Percentiles rank a stretch among this genome's conserved stretches.
phyloP scores from a whole-genome alignment of 345 rosid species.

The Salix koriyanagi region DNA sequence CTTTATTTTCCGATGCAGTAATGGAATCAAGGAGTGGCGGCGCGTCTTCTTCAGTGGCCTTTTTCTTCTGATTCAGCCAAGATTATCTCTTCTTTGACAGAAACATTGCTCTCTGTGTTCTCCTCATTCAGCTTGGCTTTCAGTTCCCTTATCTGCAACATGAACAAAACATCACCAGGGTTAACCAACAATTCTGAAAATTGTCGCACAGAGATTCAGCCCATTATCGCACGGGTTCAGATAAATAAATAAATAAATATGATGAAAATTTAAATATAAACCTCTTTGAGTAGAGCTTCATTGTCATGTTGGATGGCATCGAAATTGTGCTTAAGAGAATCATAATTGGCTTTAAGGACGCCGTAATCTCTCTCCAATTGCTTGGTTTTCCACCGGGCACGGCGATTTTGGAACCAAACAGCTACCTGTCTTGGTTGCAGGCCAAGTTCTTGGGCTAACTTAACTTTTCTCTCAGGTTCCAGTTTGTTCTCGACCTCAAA shows the following conservation, averaged over 20 bases:
- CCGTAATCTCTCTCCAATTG: slow-evolving; percentile 72
- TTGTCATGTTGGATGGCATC: slow-evolving; percentile 75
- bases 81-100: slow-evolving; percentile 60
- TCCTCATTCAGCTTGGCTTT: slow-evolving; percentile 60
- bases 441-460: slow-evolving; percentile 78
- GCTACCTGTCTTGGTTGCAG: slow-evolving; percentile 87
- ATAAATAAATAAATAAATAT: neutral
- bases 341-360: slow-evolving; percentile 51
- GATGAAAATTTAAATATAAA: slow-evolving; percentile 1
- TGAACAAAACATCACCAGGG: neutral
- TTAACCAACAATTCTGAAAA: neutral
- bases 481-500: slow-evolving; percentile 85
- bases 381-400: slow-evolving; percentile 86
- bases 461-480: slow-evolving; percentile 76
- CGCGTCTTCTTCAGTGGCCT: slow-evolving; percentile 17
- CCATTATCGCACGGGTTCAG: neutral
- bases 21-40: slow-evolving; percentile 23
- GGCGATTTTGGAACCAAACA: slow-evolving; percentile 89
- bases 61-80: slow-evolving; percentile 35
- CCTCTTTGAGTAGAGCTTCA: slow-evolving; percentile 80
- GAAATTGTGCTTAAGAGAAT: slow-evolving; percentile 48
- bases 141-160: slow-evolving; percentile 63
- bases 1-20: slow-evolving; percentile 25
- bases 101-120: slow-evolving; percentile 52
- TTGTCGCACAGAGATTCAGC: neutral